phyloP scores from a whole-genome alignment of 257 asterid species.

The Nicotiana benthamiana region DNA sequence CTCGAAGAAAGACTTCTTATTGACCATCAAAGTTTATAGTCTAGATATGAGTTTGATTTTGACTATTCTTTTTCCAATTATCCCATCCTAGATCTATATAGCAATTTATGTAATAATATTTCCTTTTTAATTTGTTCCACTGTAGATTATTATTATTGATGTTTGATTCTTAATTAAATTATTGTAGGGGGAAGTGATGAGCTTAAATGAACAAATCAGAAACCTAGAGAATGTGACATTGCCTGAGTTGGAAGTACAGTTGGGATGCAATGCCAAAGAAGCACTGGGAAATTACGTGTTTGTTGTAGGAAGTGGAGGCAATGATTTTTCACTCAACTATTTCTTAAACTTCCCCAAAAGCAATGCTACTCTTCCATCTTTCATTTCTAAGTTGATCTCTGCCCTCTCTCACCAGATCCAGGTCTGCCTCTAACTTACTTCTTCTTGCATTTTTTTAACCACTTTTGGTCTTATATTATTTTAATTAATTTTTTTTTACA shows the following conservation, averaged over 20 bases:
- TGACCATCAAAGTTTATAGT: no score
- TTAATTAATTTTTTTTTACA: background rate
- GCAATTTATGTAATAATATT: no score
- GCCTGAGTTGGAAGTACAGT: conserved; percentile 43
- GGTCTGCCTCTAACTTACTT: conserved; percentile 20
- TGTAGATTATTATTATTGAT: background rate
- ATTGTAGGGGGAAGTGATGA: conserved; percentile 47
- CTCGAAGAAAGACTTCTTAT: no score
- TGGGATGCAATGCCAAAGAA: conserved; percentile 11
- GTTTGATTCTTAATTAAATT: background rate
- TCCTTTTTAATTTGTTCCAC: background rate
- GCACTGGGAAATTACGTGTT: conserved; percentile 35
- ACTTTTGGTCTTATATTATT: background rate
- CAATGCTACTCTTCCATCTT: conserved; percentile 38
- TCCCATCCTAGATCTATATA: no score
- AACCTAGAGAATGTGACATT: conserved; percentile 49
- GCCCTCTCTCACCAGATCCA: conserved; percentile 42
- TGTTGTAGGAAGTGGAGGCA: conserved; percentile 71
- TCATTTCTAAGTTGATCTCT: conserved; percentile 40
- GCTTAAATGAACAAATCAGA: conserved; percentile 47
- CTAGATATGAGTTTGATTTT: no score
- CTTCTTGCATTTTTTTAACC: background rate
- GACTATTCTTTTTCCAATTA: no score
- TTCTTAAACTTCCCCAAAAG: conserved; percentile 26
- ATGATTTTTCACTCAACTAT: conserved; percentile 60